Base-by-base conservation (phyloP, 108 stramenopile genomes). In the Hondaea fermentalgiana region DNA sequence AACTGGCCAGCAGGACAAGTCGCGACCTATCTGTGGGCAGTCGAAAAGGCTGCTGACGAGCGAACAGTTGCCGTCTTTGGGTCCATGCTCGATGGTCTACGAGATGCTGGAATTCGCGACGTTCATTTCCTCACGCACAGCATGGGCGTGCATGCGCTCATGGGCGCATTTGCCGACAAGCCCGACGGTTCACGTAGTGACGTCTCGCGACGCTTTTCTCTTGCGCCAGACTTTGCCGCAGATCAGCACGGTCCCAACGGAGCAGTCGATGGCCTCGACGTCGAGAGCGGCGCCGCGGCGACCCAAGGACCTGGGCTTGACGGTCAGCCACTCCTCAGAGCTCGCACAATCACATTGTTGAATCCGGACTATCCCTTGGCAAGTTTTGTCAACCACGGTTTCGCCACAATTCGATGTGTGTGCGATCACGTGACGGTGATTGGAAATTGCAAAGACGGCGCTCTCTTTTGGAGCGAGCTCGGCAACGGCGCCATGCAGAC, bases 61-160 rank as follows among this genome's bases (percentile, higher is more conserved):
- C 58, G 60, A 14, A 93, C 91, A 57, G 42, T 51, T 3, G 69
- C 71, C 17, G 47, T 88, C 53, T 92, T 93, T 89, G 88, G 72
- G 2, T 60, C 88, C 60, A 57, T 92, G 71, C 44, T 92, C 72
- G 51, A 60, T 21, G 88, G 92, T 25, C 76, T 92, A 6, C 87
- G 83, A 28, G 49, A 44, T 60, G 92, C 88, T 3, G 93, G 93
- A 2, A 89, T 92, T n/a, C 53, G n/a, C 42, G 89, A 91, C 25
- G 87, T 93, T 29, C 94, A 94, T 69, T 59, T 94, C 47, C 45
- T 94, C 21, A 91, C 87, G n/a, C 94, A 94, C 72, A 92, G 90
- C 71, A 59, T 94, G 64, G 94, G 93, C 43, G 93, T 91, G 5
- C 92, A 92, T 45, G 91, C 92, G 21, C 58, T 93, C 4, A 23